phyloP scores from a whole-genome alignment of 2,329 filamentous ascomycete genomes.

The Neopestalotiopsis sp. region DNA sequence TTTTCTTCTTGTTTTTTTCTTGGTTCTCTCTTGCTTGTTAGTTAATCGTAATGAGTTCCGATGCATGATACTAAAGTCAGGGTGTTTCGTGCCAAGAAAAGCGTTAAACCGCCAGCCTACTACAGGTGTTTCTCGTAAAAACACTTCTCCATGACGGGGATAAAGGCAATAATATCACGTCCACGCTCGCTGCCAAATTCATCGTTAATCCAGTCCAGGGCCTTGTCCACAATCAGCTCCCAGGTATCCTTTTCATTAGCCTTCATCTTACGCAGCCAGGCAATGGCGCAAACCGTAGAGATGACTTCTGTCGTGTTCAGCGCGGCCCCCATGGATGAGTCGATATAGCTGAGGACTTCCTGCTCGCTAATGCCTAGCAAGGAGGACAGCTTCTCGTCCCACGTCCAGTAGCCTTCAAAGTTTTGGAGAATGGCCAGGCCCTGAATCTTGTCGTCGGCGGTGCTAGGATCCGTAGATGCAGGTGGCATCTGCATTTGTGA shows the following conservation, averaged over 20 bases:
- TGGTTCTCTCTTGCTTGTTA: no score
- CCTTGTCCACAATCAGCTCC: constrained; percentile 70
- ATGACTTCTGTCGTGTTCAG: constrained; percentile 26
- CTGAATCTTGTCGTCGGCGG: constrained; percentile 38
- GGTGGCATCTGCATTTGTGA: no score
- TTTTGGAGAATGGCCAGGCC: constrained; percentile 59
- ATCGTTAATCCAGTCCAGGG: constrained; percentile 52
- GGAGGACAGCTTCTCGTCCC: constrained; percentile 34
- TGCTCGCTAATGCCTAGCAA: constrained; percentile 31
- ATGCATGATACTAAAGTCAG: no score
- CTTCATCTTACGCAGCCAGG: constrained; percentile 53
- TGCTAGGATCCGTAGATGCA: no score
- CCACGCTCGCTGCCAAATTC: not conserved
- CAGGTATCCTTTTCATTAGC: constrained; percentile 57
- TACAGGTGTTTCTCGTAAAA: not conserved
- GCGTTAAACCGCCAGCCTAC: no score
- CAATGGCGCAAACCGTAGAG: constrained; percentile 49
- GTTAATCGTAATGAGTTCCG: not conserved
- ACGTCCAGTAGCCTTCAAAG: constrained; percentile 61
- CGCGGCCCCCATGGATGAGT: constrained; percentile 13
- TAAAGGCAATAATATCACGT: not conserved
- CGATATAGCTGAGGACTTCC: not conserved
- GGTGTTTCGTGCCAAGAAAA: no score
- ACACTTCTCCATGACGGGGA: not conserved
- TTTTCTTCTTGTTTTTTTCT: not conserved